These are phyloP conservation scores for Pseudozyma hubeiensis DNA, from an alignment of 1,284 basidiomycete species.

Conservation along the genomic window DNA sequence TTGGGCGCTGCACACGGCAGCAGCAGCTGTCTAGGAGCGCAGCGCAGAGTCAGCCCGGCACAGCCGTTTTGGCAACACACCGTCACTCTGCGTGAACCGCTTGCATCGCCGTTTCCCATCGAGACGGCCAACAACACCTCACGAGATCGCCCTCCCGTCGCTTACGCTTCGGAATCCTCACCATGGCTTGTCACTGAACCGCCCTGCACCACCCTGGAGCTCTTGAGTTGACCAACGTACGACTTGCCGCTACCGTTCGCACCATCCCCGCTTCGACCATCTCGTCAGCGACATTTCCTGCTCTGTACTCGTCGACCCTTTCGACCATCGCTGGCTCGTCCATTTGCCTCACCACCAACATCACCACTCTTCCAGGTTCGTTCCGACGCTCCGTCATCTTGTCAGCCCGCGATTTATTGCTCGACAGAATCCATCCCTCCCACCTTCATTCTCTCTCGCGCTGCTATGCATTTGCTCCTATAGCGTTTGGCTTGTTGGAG, in stretches of 20 bases:
- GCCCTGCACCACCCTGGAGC: too few species aligned
- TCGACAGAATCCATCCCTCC: neutral
- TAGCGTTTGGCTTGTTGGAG: constrained; percentile 37
- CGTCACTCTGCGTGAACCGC: constrained; percentile 7
- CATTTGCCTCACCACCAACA: constrained; percentile 9
- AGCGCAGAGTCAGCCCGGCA: neutral
- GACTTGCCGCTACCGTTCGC: too few species aligned
- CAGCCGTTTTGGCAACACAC: neutral
- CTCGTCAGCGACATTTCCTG: constrained; percentile 3
- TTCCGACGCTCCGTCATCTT: neutral
- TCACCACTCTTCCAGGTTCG: constrained; percentile 7
- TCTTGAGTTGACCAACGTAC: too few species aligned
- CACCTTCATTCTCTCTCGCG: constrained; percentile 1
- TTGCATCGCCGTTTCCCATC: constrained; percentile 1
- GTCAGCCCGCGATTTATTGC: too few species aligned
- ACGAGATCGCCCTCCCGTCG: neutral
- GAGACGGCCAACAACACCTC: constrained; percentile 1
- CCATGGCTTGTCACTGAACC: too few species aligned
- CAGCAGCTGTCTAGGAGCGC: constrained; percentile 12
- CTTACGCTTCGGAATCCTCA: too few species aligned
- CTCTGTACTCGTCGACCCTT: neutral
- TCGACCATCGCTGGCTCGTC: neutral
- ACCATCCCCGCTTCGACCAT: too few species aligned
- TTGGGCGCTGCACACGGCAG: constrained; percentile 6
- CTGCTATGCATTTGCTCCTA: constrained; percentile 34